Percentiles rank a stretch among this genome's conserved stretches.
phyloP scores from a whole-genome alignment of 805 yeast species.

The Starmerella khaoyaiensis region DNA sequence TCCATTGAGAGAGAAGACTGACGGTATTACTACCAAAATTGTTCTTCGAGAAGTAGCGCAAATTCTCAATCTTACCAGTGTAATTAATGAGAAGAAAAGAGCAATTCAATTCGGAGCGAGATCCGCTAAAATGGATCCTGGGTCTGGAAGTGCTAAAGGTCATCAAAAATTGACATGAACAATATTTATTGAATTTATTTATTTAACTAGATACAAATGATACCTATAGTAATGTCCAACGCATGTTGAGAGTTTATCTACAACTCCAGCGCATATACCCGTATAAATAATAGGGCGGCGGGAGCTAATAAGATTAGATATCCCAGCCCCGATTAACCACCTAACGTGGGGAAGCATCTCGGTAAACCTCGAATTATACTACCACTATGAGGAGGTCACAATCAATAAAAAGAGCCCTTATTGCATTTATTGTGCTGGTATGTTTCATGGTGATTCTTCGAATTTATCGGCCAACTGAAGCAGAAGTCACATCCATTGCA shows the following conservation, averaged over 20 bases:
- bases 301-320: too few species aligned
- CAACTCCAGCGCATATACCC: too few species aligned
- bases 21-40: constrained; percentile 29
- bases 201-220: background rate
- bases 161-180: constrained; percentile 28
- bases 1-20: constrained; percentile 31
- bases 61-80: constrained; percentile 36
- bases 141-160: constrained; percentile 65
- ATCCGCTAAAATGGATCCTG: constrained; percentile 83
- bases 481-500: background rate
- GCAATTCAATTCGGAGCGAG: constrained; percentile 96
- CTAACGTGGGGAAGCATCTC: too few species aligned
- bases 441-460: constrained; percentile 14
- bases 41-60: constrained; percentile 52
- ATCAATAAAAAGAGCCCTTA: constrained; percentile 8
- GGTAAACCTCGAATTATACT: too few species aligned
- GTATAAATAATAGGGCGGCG: background rate
- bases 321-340: too few species aligned
- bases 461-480: constrained; percentile 3
- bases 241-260: background rate
- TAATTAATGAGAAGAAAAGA: constrained; percentile 65
- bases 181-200: background rate
- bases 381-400: constrained; percentile 9
- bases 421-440: constrained; percentile 9
- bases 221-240: background rate